Evolutionary conservation across 495 filamentous ascomycete species (phyloP), one percentile per base, ranked within the genome.

Genomic region (Delitschia confertaspora): DNA sequence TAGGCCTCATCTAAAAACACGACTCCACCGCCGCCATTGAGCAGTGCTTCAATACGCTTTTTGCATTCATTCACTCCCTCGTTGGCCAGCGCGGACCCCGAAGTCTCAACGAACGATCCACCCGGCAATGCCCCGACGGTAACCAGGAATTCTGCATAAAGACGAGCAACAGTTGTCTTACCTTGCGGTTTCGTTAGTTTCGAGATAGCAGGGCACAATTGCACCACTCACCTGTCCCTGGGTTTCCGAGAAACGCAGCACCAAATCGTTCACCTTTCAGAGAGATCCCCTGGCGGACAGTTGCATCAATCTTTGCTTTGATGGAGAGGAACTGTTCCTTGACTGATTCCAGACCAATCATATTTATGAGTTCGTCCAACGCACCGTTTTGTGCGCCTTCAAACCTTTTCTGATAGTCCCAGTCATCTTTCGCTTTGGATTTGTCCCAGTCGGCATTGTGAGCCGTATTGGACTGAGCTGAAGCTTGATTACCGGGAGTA

Each of bases 91-190:
- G 65, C 60, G 0, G 82, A 74, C 0, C 83, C 85, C 0, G 83
- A 80, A 0, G 75, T 83, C 48, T 88, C 83, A 1, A 74, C 56
- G 31, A 89, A 75, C 10, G 37, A 16, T 26, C 41, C 45, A 0
- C 72, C 69, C 36, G 62, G 59, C 13, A 65, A 63, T 5, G 75
- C 71, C 0, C 75, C 75, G 0, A 85, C 62, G 0, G 77, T 68
- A 0, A 72, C 63, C 2, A 89, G 59, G 42, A 88, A 79, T 31
- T 76, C 71, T 4, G 78, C 82, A 45, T 88, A 93, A 0, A 83
- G 59, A 4, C 82, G 70, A n/a, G 84, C 83, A 10, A 88, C 78
- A 0, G 84, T 89, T 0, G 85, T 89, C 66, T 89, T 93, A 1
- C 80, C 80, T 81, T 25, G 10, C 40, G 14, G 33, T 16, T 18